Evolutionary conservation across 768 basidiomycete species (phyloP).

Genomic region (Scleroderma bovista): DNA sequence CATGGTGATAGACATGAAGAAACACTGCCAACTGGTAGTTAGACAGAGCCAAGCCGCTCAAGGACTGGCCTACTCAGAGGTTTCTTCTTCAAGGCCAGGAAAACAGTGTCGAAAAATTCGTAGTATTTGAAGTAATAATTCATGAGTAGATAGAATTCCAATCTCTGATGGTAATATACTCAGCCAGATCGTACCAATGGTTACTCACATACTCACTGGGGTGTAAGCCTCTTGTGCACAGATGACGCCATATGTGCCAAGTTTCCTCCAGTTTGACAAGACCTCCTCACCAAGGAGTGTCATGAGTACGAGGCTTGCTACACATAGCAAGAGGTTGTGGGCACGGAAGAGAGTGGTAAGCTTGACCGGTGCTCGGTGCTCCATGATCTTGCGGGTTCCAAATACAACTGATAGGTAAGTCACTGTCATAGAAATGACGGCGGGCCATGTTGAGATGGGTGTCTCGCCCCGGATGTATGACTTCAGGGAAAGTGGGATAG

Average conservation of each 20-base stretch:
- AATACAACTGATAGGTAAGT: slow-evolving; percentile 86
- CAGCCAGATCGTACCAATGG: background rate
- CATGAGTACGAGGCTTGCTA: slow-evolving; percentile 74
- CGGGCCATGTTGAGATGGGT: slow-evolving; percentile 71
- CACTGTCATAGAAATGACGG: slow-evolving; percentile 60
- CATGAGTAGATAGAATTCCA: slow-evolving; percentile 93
- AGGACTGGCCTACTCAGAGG: slow-evolving; percentile 60
- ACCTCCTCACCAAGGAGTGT: slow-evolving; percentile 85
- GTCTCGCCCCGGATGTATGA: slow-evolving; percentile 70
- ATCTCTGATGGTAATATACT: slow-evolving; percentile 41
- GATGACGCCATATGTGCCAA: slow-evolving; percentile 71
- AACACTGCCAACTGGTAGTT: slow-evolving; percentile 51
- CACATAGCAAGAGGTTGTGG: slow-evolving; percentile 83
- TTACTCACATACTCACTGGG: slow-evolving; percentile 46
- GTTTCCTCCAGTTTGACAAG: slow-evolving; percentile 65
- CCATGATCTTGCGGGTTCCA: slow-evolving; percentile 77
- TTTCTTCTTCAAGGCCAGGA: slow-evolving; percentile 96
- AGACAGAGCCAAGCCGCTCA: slow-evolving; percentile 1
- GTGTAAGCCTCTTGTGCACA: slow-evolving; percentile 79
- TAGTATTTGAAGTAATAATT: slow-evolving; percentile 98
- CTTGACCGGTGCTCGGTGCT: slow-evolving; percentile 60
- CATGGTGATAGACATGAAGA: slow-evolving; percentile 96
- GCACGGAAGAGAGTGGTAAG: slow-evolving; percentile 75
- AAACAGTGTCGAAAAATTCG: slow-evolving; percentile 90
- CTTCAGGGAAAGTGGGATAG: slow-evolving; percentile 50